A percentile compares a stretch with the other conserved stretches of the same genome.
phyloP scores from a whole-genome alignment of 768 basidiomycete species.

The Fibroporia radiculosa region DNA sequence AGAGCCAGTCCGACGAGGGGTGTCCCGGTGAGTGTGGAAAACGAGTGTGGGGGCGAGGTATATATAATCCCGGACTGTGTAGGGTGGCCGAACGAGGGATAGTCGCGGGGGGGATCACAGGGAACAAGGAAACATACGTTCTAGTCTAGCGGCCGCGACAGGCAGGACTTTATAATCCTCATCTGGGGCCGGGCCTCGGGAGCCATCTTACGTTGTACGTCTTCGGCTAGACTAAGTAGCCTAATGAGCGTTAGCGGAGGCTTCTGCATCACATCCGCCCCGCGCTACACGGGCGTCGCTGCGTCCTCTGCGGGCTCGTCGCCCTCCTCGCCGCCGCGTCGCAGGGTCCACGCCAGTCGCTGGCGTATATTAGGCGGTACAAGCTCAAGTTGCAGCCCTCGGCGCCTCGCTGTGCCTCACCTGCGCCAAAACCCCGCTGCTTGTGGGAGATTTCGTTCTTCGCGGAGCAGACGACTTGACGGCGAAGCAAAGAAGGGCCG shows the following conservation, averaged over 20 bases:
- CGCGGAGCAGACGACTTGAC: too few relatives aligned
- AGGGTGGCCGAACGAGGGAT: background rate
- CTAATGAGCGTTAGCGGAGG: background rate
- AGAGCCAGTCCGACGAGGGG: background rate
- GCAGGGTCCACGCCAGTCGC: too few relatives aligned
- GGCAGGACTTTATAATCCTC: constrained; percentile 1
- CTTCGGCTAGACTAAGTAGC: constrained; percentile 1
- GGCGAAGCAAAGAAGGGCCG: too few relatives aligned
- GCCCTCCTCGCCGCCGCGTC: too few relatives aligned
- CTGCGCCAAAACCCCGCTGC: too few relatives aligned
- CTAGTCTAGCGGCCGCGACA: background rate
- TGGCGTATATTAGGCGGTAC: too few relatives aligned
- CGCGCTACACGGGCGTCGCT: too few relatives aligned
- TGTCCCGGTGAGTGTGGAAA: background rate
- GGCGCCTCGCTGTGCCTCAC: too few relatives aligned
- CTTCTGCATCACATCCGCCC: too few relatives aligned
- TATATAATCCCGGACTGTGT: background rate
- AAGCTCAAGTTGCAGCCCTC: too few relatives aligned
- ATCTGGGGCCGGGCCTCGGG: background rate
- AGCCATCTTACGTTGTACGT: constrained; percentile 1
- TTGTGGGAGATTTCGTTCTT: too few relatives aligned
- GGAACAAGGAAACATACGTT: constrained; percentile 1
- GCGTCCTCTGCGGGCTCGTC: too few relatives aligned
- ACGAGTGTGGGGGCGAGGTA: background rate
- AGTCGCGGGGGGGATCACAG: background rate